These are phyloP conservation scores for Ustilago curta DNA, from an alignment of 1,284 basidiomycete species.

Conservation along the genomic window DNA sequence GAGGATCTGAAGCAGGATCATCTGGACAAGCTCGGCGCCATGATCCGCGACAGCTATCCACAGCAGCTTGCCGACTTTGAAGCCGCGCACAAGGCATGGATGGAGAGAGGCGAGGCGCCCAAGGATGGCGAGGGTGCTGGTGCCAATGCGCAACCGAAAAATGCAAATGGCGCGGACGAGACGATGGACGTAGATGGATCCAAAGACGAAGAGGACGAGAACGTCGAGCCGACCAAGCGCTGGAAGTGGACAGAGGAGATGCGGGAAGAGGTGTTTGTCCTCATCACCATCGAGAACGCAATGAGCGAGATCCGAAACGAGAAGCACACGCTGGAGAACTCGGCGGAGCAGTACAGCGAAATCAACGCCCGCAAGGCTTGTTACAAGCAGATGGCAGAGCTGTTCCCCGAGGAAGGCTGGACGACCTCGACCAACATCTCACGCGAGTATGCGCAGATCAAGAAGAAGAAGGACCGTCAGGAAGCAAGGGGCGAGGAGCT, in stretches of 20 bases:
- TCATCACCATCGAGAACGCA: slow-evolving; percentile 65
- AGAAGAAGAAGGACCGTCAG: slow-evolving; percentile 59
- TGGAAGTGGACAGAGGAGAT: slow-evolving; percentile 66
- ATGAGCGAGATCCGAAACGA: slow-evolving; percentile 66
- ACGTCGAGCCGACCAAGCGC: slow-evolving; percentile 55
- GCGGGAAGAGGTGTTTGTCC: slow-evolving; percentile 62
- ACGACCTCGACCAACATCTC: slow-evolving; percentile 65
- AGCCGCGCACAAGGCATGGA: slow-evolving; percentile 46
- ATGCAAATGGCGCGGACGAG: slow-evolving; percentile 11
- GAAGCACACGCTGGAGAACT: slow-evolving; percentile 63
- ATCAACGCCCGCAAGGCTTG: slow-evolving; percentile 64
- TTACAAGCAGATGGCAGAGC: slow-evolving; percentile 63
- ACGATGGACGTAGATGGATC: slow-evolving; percentile 37
- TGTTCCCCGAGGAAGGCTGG: slow-evolving; percentile 64
- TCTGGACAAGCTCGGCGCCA: slow-evolving; percentile 47
- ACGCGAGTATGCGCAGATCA: slow-evolving; percentile 56
- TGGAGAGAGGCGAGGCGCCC: slow-evolving; percentile 45
- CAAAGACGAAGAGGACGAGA: slow-evolving; percentile 38
- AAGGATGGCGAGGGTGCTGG: slow-evolving; percentile 32
- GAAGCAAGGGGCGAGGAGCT: slow-evolving; percentile 49
- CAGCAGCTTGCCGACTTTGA: slow-evolving; percentile 58
- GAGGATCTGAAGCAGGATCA: slow-evolving; percentile 61
- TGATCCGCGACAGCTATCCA: slow-evolving; percentile 55
- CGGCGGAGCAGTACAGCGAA: slow-evolving; percentile 61
- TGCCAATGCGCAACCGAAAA: background rate